These are phyloP conservation scores for Bidens hawaiensis DNA, from an alignment of 140 eudicot species.

Conservation along the genomic window DNA sequence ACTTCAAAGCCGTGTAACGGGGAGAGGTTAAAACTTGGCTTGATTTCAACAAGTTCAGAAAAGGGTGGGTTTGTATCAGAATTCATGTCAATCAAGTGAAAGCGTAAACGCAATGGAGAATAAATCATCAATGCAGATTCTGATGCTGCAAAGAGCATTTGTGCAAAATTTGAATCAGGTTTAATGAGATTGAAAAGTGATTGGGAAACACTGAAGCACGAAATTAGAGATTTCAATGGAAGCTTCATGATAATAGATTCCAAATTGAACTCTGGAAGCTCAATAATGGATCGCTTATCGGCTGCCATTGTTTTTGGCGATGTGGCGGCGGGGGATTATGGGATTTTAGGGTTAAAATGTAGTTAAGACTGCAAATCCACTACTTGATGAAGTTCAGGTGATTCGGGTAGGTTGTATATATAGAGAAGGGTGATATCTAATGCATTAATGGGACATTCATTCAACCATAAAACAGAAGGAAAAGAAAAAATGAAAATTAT, in stretches of 20 bases:
- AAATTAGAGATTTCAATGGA: conserved; percentile 18
- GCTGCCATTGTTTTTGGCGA: conserved; percentile 26
- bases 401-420: conserved; percentile 1
- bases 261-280: conserved; percentile 11
- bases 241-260: conserved; percentile 13
- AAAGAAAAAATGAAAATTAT: background rate
- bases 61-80: background rate
- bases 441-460: conserved; percentile 3
- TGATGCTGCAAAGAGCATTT: conserved; percentile 12
- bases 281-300: conserved; percentile 7
- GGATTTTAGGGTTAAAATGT: conserved; percentile 12
- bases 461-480: background rate
- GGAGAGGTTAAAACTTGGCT: conserved; percentile 2
- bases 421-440: background rate
- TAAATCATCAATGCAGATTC: conserved; percentile 21
- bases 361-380: background rate
- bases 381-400: background rate
- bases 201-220: conserved; percentile 13
- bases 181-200: conserved; percentile 15
- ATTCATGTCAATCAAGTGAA: conserved; percentile 24
- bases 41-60: conserved; percentile 9
- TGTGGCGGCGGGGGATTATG: background rate
- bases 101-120: background rate
- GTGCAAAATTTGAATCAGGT: conserved; percentile 11
- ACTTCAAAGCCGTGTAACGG: conserved; percentile 14